A percentile compares a stretch with the other conserved stretches of the same genome.
phyloP scores from a whole-genome alignment of 2,329 filamentous ascomycete genomes.

The Rhinocladiella similis region DNA sequence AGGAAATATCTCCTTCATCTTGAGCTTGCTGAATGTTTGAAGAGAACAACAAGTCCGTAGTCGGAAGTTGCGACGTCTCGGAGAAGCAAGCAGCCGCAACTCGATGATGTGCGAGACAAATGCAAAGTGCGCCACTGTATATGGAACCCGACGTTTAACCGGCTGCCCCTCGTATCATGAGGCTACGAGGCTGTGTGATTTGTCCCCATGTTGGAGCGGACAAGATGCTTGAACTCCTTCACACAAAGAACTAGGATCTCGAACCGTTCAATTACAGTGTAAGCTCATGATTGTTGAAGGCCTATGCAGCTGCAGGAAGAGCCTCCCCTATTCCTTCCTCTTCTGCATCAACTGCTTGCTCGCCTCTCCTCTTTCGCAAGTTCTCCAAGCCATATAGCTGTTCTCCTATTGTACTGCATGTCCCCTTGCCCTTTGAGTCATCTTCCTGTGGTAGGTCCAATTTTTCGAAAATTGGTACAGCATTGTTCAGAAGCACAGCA shows the following conservation, averaged over 20 bases:
- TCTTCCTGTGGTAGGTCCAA: neutral
- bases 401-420: constrained; percentile 28
- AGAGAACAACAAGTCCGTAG: too few relatives aligned
- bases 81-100: too few relatives aligned
- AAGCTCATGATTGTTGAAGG: constrained; percentile 59
- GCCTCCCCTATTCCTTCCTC: constrained; percentile 19
- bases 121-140: too few relatives aligned
- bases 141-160: too few relatives aligned
- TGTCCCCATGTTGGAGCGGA: too few relatives aligned
- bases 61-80: too few relatives aligned
- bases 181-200: too few relatives aligned
- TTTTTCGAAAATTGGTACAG: constrained; percentile 2
- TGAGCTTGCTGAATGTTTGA: neutral
- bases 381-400: constrained; percentile 41
- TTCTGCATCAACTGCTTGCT: constrained; percentile 17
- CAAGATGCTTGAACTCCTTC: too few relatives aligned
- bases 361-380: constrained; percentile 38
- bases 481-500: constrained; percentile 19
- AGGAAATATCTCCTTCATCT: constrained; percentile 72
- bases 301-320: neutral
- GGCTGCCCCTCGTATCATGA: too few relatives aligned
- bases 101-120: too few relatives aligned
- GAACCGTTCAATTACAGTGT: constrained; percentile 72
- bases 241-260: too few relatives aligned
- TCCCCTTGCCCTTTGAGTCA: constrained; percentile 2